phyloP scores from a whole-genome alignment of 192 early-diverging fungal genomes.

The Diversispora eburnea region DNA sequence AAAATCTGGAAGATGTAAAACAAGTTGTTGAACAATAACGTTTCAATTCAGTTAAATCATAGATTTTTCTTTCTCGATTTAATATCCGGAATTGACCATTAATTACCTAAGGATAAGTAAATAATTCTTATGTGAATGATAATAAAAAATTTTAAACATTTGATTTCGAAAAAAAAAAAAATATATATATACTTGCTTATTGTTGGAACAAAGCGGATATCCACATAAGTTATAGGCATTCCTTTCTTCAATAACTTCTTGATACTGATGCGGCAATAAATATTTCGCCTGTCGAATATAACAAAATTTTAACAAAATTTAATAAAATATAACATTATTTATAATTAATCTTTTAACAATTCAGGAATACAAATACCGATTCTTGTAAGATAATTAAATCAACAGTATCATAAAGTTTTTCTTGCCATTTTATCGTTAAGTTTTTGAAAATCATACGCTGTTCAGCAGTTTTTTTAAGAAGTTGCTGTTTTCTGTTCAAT shows the following conservation, averaged over 20 bases:
- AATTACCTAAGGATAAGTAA: conserved; percentile 36
- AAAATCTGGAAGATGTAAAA: conserved; percentile 68
- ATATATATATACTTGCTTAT: conserved; percentile 37
- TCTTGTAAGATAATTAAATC: conserved; percentile 35
- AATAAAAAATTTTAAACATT: not conserved
- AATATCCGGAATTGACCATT: conserved; percentile 70
- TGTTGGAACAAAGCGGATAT: conserved; percentile 73
- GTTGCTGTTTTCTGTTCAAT: conserved; percentile 1
- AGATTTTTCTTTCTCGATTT: conserved; percentile 67
- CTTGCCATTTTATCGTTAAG: conserved; percentile 46
- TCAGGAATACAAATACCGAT: conserved; percentile 43
- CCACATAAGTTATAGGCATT: conserved; percentile 67
- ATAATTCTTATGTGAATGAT: not conserved
- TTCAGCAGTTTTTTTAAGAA: conserved; percentile 34
- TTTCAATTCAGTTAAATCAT: conserved; percentile 64
- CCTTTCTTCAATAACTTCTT: conserved; percentile 72
- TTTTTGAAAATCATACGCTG: conserved; percentile 34
- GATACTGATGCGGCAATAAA: conserved; percentile 63
- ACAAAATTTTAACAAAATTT: not conserved
- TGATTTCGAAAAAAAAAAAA: not conserved
- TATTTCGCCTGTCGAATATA: conserved; percentile 47
- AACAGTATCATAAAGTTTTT: conserved; percentile 46
- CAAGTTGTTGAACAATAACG: conserved; percentile 70
- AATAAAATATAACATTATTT: not conserved
- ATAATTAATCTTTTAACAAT: not conserved